Evolutionary conservation across 139 green algal genomes (phyloP), one percentile per base, ranked within the genome.

Genomic region (Dunaliella sp.): DNA sequence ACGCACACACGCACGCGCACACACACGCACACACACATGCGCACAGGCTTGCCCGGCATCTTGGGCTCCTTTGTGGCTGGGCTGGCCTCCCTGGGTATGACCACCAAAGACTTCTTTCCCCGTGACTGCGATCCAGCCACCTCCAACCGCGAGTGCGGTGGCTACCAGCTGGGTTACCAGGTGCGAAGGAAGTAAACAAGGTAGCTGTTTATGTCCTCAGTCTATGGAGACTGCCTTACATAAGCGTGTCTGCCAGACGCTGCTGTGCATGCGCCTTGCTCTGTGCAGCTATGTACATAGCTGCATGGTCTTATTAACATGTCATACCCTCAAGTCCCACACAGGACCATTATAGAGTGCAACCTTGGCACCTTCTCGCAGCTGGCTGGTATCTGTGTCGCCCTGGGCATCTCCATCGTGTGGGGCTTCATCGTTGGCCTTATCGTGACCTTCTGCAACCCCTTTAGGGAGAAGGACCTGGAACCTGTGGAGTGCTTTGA

Each of bases 131-230:
- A 21, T 2, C 12, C 7, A 7, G 73, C 2, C 73, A 78, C 73
- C 7, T 2, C 73, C 73, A 74, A 74, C 58, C 73, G 28, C 7
- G 76, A 81, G n/a, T 81, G n/a, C 34, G 76, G 76, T 34, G n/a
- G 76, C 76, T 34, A 38, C n/a, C 76, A 81, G 76, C 76, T 81
- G 76, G 76, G 76, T 12, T 81, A 81, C 31, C 76, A 81, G 76
- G 76, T 81, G 76, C 76, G 33, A 24, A n/a, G n/a, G n/a, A n/a
- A n/a, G n/a, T n/a, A n/a, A n/a, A n/a, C n/a, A n/a, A n/a, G n/a
- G n/a, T n/a, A n/a, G n/a, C n/a, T n/a, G n/a, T n/a, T n/a, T n/a
- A n/a, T n/a, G n/a, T n/a, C n/a, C n/a, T n/a, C n/a, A n/a, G n/a
- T n/a, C n/a, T n/a, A n/a, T n/a, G n/a, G n/a, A n/a, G n/a, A n/a